Evolutionary conservation across 106 monocot genomes (phyloP).

Genomic region (Chionographis japonica): DNA sequence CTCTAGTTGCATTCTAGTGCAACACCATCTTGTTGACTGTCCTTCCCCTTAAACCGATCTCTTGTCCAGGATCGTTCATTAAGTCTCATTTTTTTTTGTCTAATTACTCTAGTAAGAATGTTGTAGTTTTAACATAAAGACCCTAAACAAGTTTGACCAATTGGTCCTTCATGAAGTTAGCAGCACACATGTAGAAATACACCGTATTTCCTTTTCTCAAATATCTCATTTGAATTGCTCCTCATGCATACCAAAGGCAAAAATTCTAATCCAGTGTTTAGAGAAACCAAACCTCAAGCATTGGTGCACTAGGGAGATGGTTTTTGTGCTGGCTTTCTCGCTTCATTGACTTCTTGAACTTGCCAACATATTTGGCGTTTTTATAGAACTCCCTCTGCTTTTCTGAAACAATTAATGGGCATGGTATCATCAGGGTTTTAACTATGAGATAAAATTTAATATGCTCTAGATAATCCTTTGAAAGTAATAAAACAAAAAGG

Average conservation of each 20-base stretch:
- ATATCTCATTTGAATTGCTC: neutral
- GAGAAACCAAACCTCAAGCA: constrained; percentile 35
- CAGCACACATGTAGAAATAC: no score
- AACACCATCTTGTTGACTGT: no score
- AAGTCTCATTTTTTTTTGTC: no score
- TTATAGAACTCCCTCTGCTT: constrained; percentile 75
- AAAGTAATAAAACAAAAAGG: neutral
- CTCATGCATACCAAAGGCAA: neutral
- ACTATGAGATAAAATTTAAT: neutral
- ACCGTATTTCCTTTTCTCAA: no score
- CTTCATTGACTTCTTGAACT: constrained; percentile 60
- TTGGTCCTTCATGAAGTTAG: no score
- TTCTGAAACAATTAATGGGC: constrained; percentile 32
- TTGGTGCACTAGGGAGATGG: constrained; percentile 6
- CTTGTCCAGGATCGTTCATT: no score
- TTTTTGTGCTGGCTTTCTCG: constrained; percentile 15
- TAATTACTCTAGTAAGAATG: no score
- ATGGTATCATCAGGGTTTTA: neutral
- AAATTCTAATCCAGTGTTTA: neutral
- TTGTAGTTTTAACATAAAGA: no score
- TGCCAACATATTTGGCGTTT: constrained; percentile 71
- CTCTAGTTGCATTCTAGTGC: no score
- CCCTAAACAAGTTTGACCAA: no score
- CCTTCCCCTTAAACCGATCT: no score
- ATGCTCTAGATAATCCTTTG: no score